phyloP scores from a whole-genome alignment of 2,329 filamentous ascomycete genomes.

The Colletotrichum eleusines region DNA sequence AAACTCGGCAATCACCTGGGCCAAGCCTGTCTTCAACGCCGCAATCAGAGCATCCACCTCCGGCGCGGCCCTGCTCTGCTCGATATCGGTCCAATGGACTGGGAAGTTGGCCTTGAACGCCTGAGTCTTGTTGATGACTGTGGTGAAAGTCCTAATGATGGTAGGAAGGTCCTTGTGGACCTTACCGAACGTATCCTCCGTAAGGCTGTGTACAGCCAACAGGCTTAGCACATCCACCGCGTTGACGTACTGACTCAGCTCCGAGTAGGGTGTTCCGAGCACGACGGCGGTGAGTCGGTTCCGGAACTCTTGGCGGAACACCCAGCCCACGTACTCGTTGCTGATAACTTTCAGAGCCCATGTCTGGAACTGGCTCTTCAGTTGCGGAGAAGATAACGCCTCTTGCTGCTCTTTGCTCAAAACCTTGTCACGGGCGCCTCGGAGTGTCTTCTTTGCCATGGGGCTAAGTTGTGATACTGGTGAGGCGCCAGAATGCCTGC shows the following conservation, averaged over 20 bases:
- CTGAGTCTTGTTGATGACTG: slow-evolving; percentile 77
- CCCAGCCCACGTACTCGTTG: slow-evolving; percentile 68
- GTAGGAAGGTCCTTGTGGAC: slow-evolving; percentile 84
- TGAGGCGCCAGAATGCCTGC: slow-evolving; percentile 61
- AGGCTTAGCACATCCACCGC: slow-evolving; percentile 77
- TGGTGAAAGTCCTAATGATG: slow-evolving; percentile 80
- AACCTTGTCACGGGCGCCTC: slow-evolving; percentile 61
- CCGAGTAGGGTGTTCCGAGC: slow-evolving; percentile 79
- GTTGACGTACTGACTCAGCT: slow-evolving; percentile 76
- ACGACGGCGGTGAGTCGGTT: slow-evolving; percentile 75
- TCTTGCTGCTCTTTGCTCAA: slow-evolving; percentile 67
- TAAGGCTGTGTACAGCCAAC: slow-evolving; percentile 78
- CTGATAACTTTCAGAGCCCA: slow-evolving; percentile 60
- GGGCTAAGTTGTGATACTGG: slow-evolving; percentile 64
- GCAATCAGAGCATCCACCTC: slow-evolving; percentile 80
- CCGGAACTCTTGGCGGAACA: slow-evolving; percentile 78
- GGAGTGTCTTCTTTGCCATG: slow-evolving; percentile 62
- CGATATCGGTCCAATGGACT: slow-evolving; percentile 84
- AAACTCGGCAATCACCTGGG: slow-evolving; percentile 76
- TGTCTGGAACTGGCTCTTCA: slow-evolving; percentile 61
- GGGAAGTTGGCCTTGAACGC: slow-evolving; percentile 70
- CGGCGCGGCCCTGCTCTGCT: slow-evolving; percentile 64
- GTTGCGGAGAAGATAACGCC: slow-evolving; percentile 61
- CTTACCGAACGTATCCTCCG: slow-evolving; percentile 86
- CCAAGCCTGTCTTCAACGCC: slow-evolving; percentile 74